These are phyloP conservation scores for Saturnispora galanensis DNA, from an alignment of 805 yeast species.

Conservation along the genomic window DNA sequence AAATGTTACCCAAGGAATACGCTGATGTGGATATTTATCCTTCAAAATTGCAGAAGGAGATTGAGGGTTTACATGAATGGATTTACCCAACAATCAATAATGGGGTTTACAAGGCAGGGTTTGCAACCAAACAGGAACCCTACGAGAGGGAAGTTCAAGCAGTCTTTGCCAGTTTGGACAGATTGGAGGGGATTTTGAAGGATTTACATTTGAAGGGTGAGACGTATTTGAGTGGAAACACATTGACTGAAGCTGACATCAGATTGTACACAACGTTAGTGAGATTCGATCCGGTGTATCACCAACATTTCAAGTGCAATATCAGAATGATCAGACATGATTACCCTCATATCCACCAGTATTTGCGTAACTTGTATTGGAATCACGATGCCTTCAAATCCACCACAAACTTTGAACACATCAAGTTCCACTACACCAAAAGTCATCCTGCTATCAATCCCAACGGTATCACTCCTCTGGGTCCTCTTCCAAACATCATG, in stretches of 20 bases:
- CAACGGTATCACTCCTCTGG: constrained; percentile 71
- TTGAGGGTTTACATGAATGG: constrained; percentile 76
- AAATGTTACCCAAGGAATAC: constrained; percentile 38
- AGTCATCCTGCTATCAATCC: constrained; percentile 79
- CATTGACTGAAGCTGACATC: constrained; percentile 83
- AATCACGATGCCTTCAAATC: constrained; percentile 50
- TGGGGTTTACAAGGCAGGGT: constrained; percentile 91
- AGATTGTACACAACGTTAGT: constrained; percentile 79
- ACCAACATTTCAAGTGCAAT: constrained; percentile 93
- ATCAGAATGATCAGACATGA: constrained; percentile 67
- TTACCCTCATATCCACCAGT: constrained; percentile 68
- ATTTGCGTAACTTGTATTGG: constrained; percentile 85
- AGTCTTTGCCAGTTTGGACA: constrained; percentile 59
- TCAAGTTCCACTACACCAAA: constrained; percentile 84
- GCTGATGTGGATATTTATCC: constrained; percentile 58
- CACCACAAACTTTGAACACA: constrained; percentile 83
- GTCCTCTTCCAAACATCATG: constrained; percentile 73
- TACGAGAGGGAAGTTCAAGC: constrained; percentile 60
- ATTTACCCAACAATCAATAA: constrained; percentile 78
- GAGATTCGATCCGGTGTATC: constrained; percentile 88
- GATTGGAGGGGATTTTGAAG: constrained; percentile 52
- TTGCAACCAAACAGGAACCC: constrained; percentile 74
- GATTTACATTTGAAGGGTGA: constrained; percentile 30
- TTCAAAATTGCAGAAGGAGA: constrained; percentile 35
- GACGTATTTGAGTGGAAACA: constrained; percentile 47